Conservation (phyloP, 2,329 filamentous ascomycete genomes). For the Fusarium goolgardi region DNA sequence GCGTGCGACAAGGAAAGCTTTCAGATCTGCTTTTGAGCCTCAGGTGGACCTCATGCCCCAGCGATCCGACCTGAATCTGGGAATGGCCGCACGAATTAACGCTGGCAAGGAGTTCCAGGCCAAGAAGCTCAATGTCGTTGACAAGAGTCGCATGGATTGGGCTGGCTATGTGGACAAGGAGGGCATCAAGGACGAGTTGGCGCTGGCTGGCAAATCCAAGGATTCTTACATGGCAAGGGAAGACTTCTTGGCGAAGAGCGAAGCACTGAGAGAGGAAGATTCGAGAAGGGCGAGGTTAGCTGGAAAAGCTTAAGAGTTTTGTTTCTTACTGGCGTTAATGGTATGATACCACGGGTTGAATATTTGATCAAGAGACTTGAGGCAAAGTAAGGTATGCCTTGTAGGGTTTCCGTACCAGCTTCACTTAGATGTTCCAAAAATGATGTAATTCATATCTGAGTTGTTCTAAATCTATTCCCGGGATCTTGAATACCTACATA, state of each 20-base stretch:
- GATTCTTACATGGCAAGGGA: slow-evolving; percentile 70
- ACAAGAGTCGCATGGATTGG: slow-evolving; percentile 80
- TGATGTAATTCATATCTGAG: background rate
- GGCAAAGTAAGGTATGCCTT: background rate
- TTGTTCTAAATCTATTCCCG: background rate
- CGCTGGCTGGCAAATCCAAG: slow-evolving; percentile 73
- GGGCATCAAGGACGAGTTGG: slow-evolving; percentile 75
- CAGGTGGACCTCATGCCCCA: slow-evolving; percentile 56
- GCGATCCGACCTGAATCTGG: slow-evolving; percentile 69
- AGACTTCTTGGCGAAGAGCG: slow-evolving; percentile 74
- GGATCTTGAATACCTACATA: background rate
- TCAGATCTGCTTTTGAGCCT: slow-evolving; percentile 73
- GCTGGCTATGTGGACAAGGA: slow-evolving; percentile 77
- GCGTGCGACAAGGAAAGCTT: slow-evolving; percentile 64
- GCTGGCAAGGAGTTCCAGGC: slow-evolving; percentile 63
- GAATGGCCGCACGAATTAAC: slow-evolving; percentile 61
- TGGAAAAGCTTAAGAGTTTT: slow-evolving; percentile 45
- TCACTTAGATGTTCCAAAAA: background rate
- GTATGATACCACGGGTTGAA: slow-evolving; percentile 46
- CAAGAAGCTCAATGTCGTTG: slow-evolving; percentile 76
- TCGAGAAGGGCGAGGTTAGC: slow-evolving; percentile 65
- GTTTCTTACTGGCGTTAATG: slow-evolving; percentile 36
- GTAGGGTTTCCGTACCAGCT: background rate
- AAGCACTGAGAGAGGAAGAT: slow-evolving; percentile 71
- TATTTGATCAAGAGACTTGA: slow-evolving; percentile 2